Conservation (phyloP, 352 stramenopile genomes). For the Phytopythium delawarense region DNA sequence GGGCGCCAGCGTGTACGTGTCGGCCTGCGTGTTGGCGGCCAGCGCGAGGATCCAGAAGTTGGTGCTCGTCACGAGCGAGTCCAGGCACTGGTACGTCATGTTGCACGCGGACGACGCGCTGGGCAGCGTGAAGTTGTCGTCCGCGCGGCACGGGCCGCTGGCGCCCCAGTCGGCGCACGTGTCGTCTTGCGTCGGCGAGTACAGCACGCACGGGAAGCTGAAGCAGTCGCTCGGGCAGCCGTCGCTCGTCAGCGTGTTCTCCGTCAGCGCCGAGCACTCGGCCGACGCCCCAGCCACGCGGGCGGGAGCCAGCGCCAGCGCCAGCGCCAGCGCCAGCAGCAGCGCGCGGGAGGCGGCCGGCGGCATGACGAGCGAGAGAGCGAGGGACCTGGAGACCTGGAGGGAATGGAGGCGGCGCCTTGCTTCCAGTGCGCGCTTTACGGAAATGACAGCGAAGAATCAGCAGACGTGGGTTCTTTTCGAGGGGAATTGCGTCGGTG, state of each 20-base stretch:
- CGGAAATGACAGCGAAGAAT: no score
- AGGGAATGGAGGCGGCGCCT: no score
- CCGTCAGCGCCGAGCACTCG: constrained; percentile 33
- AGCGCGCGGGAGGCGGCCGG: neutral
- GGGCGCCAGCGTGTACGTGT: constrained; percentile 31
- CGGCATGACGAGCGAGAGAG: neutral
- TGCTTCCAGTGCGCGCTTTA: no score
- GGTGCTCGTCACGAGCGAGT: constrained; percentile 32
- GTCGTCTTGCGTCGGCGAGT: constrained; percentile 33
- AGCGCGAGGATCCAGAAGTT: constrained; percentile 31
- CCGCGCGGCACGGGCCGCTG: constrained; percentile 29
- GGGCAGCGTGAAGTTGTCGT: constrained; percentile 21
- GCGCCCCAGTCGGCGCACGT: constrained; percentile 22
- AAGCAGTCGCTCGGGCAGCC: constrained; percentile 35
- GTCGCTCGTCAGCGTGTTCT: constrained; percentile 48
- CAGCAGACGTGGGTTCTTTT: no score
- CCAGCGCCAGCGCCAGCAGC: neutral
- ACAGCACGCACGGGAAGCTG: constrained; percentile 39
- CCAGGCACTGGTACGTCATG: constrained; percentile 56
- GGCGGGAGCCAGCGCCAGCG: neutral
- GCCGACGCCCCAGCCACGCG: constrained; percentile 2
- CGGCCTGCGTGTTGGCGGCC: constrained; percentile 16
- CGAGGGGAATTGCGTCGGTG: no score
- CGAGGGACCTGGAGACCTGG: no score
- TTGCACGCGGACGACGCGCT: constrained; percentile 25